Percentiles rank a stretch among this genome's conserved stretches.
phyloP scores from a whole-genome alignment of 805 yeast species.

The Tetrapisispora nanseiensis region DNA sequence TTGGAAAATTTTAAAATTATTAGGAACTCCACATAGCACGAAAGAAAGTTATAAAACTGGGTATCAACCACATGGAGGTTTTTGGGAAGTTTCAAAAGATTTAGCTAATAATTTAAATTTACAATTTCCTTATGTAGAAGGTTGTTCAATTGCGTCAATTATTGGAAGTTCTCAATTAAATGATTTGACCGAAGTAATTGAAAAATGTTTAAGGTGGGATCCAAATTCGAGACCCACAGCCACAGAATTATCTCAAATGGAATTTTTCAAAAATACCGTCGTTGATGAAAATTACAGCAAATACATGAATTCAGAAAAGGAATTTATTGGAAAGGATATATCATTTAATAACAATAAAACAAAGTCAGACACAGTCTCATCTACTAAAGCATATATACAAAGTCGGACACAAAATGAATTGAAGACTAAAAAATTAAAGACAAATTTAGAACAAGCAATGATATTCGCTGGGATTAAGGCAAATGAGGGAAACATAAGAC shows the following conservation, averaged over 20 bases:
- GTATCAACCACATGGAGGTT: conserved; percentile 53
- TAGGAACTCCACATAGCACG: conserved; percentile 59
- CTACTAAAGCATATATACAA: too few species aligned
- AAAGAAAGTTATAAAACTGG: conserved; percentile 12
- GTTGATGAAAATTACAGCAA: conserved; percentile 2
- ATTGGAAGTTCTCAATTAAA: conserved; percentile 37
- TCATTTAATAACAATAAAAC: background rate
- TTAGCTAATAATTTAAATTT: conserved; percentile 49
- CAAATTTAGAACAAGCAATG: conserved; percentile 19
- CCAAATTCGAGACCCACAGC: conserved; percentile 56
- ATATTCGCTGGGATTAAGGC: conserved; percentile 19
- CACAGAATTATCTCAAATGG: conserved; percentile 37
- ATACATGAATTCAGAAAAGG: background rate
- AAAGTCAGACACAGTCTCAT: too few species aligned
- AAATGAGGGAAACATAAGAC: conserved; percentile 7
- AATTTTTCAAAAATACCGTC: conserved; percentile 44
- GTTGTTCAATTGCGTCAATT: conserved; percentile 38
- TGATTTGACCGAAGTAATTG: conserved; percentile 31
- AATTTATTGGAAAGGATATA: too few species aligned
- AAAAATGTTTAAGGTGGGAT: conserved; percentile 60
- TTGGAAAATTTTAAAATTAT: conserved; percentile 49
- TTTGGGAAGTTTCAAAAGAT: conserved; percentile 54
- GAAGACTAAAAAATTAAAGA: conserved; percentile 4
- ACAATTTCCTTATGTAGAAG: conserved; percentile 44
- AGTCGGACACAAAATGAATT: background rate